Conservation (phyloP, 2,329 filamentous ascomycete genomes). For the Sclerotinia trifoliorum region DNA sequence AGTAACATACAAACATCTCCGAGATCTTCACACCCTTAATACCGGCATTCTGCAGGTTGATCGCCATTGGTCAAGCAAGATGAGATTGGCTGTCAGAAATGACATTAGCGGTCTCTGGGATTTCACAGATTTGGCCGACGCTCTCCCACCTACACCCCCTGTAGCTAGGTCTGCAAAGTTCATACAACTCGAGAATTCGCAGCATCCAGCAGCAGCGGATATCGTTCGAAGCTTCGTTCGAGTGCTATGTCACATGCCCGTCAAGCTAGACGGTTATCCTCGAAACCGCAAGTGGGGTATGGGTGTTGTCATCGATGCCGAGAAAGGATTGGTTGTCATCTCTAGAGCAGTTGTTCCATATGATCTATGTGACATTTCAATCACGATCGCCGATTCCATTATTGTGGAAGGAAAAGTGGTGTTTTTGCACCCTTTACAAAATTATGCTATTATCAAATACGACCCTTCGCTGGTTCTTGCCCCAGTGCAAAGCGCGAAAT, state of each 20-base stretch:
- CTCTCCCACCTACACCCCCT: conserved; percentile 71
- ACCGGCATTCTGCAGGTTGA: conserved; percentile 92
- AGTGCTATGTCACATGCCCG: conserved; percentile 86
- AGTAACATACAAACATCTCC: conserved; percentile 91
- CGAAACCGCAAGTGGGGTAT: conserved; percentile 93
- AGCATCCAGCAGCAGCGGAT: conserved; percentile 85
- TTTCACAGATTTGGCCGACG: conserved; percentile 79
- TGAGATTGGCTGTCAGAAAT: conserved; percentile 89
- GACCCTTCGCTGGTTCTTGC: conserved; percentile 91
- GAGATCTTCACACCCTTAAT: conserved; percentile 90
- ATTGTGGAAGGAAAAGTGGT: conserved; percentile 92
- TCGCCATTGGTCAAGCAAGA: conserved; percentile 92
- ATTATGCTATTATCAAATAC: conserved; percentile 94
- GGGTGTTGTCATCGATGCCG: conserved; percentile 94
- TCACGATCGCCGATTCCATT: conserved; percentile 95
- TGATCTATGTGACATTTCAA: conserved; percentile 91
- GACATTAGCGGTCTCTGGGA: conserved; percentile 92
- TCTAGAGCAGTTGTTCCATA: conserved; percentile 94
- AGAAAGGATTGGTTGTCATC: conserved; percentile 91
- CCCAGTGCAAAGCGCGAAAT: conserved; percentile 82
- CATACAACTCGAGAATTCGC: conserved; percentile 85
- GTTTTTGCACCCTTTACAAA: conserved; percentile 94
- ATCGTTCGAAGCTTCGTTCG: conserved; percentile 94
- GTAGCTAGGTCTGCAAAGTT: conserved; percentile 81
- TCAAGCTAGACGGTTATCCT: conserved; percentile 97